Evolutionary conservation across 1,139 yeast genomes (phyloP).

Genomic region (Kodamaea plutei): DNA sequence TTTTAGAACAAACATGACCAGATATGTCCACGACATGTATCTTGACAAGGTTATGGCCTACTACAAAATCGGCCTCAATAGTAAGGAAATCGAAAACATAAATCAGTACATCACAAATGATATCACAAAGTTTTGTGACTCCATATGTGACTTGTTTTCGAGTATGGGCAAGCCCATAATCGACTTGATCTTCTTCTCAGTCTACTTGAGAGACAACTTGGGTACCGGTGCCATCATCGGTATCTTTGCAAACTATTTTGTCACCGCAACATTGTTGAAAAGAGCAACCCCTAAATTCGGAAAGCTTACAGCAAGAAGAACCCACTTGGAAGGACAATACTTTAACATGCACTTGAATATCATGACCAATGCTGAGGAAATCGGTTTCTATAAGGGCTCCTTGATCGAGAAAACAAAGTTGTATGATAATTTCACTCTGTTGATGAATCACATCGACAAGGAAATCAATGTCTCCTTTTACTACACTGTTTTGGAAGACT

Average conservation of each 20-base stretch:
- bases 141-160: constrained; percentile 80
- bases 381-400: constrained; percentile 91
- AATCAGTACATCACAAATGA: constrained; percentile 87
- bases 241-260: constrained; percentile 72
- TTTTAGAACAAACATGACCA: constrained; percentile 77
- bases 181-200: constrained; percentile 81
- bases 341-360: constrained; percentile 82
- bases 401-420: constrained; percentile 73
- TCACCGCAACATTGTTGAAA: constrained; percentile 75
- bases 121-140: constrained; percentile 74
- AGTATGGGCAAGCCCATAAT: constrained; percentile 89
- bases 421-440: constrained; percentile 50
- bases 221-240: constrained; percentile 85
- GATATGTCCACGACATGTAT: constrained; percentile 89
- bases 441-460: constrained; percentile 43
- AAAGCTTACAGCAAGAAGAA: constrained; percentile 65
- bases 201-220: constrained; percentile 77
- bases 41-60: constrained; percentile 78
- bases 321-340: constrained; percentile 83
- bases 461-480: constrained; percentile 50
- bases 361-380: constrained; percentile 87
- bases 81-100: constrained; percentile 41
- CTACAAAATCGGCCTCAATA: constrained; percentile 63
- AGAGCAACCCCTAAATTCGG: constrained; percentile 83
- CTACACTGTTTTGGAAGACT: constrained; percentile 79